phyloP scores from a whole-genome alignment of 2,329 filamentous ascomycete species.

The Alternaria longipes region DNA sequence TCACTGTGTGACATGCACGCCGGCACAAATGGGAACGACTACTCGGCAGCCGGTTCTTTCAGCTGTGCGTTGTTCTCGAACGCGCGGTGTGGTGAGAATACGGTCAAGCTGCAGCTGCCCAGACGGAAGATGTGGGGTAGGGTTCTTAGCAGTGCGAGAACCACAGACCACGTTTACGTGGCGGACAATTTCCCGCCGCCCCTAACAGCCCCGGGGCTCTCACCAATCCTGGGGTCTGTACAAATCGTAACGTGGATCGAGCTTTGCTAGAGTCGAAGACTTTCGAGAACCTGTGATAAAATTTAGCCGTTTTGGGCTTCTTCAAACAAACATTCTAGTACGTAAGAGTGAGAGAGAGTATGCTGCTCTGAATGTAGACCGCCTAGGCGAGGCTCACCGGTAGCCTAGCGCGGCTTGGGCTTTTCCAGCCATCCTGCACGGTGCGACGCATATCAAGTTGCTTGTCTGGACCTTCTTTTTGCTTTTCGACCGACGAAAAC shows the following conservation, averaged over 20 bases:
- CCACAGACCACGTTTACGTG: not conserved
- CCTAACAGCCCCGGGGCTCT: not conserved
- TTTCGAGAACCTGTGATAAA: no score
- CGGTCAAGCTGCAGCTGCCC: slow-evolving; percentile 4
- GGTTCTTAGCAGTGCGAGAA: not conserved
- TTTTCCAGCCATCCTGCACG: not conserved
- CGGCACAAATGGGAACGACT: not conserved
- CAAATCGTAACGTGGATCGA: no score
- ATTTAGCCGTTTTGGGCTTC: fast-evolving
- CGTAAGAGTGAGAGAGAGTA: not conserved
- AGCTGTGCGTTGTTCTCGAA: not conserved
- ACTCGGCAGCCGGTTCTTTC: not conserved
- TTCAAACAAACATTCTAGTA: not conserved
- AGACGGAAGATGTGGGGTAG: slow-evolving; percentile 5
- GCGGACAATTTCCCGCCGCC: slow-evolving; percentile 1
- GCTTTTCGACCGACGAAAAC: not conserved
- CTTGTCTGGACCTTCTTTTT: not conserved
- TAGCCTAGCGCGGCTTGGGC: not conserved
- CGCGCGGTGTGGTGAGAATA: slow-evolving; percentile 3
- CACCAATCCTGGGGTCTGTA: not conserved
- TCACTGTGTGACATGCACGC: not conserved
- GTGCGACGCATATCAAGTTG: not conserved
- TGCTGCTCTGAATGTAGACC: not conserved
- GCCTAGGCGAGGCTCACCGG: not conserved
- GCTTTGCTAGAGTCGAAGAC: no score